Evolutionary conservation across 805 yeast genomes (phyloP).

Genomic region (Cyberlindnera xylosilytica): DNA sequence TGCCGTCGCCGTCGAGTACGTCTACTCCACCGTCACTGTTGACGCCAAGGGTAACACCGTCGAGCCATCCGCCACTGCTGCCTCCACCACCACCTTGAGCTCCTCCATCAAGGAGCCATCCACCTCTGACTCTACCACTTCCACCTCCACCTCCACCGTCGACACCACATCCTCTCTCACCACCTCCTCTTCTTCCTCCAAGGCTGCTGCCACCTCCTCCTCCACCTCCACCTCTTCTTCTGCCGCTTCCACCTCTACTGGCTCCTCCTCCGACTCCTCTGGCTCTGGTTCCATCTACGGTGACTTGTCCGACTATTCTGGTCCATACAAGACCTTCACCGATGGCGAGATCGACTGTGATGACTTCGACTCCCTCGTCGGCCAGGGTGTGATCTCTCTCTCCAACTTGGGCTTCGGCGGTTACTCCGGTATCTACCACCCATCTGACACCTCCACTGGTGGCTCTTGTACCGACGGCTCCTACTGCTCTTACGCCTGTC

Average conservation of each 20-base stretch:
- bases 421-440: slow-evolving; percentile 64
- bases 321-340: slow-evolving; percentile 56
- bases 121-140: slow-evolving; percentile 21
- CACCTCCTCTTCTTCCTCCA: slow-evolving; percentile 15
- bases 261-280: slow-evolving; percentile 31
- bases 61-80: slow-evolving; percentile 17
- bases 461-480: slow-evolving; percentile 77
- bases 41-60: slow-evolving; percentile 46
- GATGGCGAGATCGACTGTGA: slow-evolving; percentile 72
- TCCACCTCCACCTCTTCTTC: slow-evolving; percentile 23
- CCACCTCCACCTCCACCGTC: slow-evolving; percentile 23
- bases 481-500: slow-evolving; percentile 97
- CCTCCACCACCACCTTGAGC: slow-evolving; percentile 20
- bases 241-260: slow-evolving; percentile 24
- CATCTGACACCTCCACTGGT: slow-evolving; percentile 58
- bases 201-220: slow-evolving; percentile 23
- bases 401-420: slow-evolving; percentile 79
- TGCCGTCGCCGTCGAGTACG: slow-evolving; percentile 49
- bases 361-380: slow-evolving; percentile 58
- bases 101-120: slow-evolving; percentile 25
- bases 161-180: slow-evolving; percentile 16
- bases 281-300: slow-evolving; percentile 42
- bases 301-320: slow-evolving; percentile 52
- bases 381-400: slow-evolving; percentile 78
- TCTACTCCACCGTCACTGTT: slow-evolving; percentile 53